phyloP scores from a whole-genome alignment of 164 flowering plant species.

The Vitis rotundifolia region DNA sequence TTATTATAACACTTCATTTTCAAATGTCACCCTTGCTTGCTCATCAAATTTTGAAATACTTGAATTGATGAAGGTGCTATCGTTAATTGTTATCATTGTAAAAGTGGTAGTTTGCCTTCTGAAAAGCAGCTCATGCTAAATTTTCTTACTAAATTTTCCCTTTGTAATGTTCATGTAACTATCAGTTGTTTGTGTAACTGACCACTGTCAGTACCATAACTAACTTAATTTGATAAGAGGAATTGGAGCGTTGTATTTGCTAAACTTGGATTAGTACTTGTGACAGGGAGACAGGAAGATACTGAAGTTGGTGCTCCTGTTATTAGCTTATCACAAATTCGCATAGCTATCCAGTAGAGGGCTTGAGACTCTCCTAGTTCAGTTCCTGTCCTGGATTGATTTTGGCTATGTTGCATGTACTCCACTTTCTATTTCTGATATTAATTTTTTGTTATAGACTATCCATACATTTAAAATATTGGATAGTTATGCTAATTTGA shows the following conservation, averaged over 20 bases:
- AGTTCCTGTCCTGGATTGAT: neutral
- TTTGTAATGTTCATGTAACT: too few species aligned
- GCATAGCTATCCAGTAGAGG: neutral
- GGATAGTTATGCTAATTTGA: slow-evolving; percentile 3
- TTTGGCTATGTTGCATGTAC: neutral
- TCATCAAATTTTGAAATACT: too few species aligned
- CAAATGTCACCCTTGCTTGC: neutral
- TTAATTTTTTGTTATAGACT: neutral
- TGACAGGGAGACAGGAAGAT: neutral
- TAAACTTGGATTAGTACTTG: neutral
- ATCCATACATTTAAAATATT: neutral
- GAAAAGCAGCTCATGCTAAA: too few species aligned
- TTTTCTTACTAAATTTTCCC: too few species aligned
- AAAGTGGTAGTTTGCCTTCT: too few species aligned
- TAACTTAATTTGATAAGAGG: neutral
- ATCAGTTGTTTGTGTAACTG: too few species aligned
- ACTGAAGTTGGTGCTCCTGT: neutral
- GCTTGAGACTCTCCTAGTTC: neutral
- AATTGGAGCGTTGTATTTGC: neutral
- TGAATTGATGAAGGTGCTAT: too few species aligned
- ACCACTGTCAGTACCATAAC: too few species aligned
- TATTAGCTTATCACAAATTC: neutral
- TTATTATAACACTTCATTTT: neutral
- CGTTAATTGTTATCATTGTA: too few species aligned
- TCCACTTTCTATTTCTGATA: neutral